Conservation (phyloP, 495 filamentous ascomycete genomes). For the Neurospora hispaniola region DNA sequence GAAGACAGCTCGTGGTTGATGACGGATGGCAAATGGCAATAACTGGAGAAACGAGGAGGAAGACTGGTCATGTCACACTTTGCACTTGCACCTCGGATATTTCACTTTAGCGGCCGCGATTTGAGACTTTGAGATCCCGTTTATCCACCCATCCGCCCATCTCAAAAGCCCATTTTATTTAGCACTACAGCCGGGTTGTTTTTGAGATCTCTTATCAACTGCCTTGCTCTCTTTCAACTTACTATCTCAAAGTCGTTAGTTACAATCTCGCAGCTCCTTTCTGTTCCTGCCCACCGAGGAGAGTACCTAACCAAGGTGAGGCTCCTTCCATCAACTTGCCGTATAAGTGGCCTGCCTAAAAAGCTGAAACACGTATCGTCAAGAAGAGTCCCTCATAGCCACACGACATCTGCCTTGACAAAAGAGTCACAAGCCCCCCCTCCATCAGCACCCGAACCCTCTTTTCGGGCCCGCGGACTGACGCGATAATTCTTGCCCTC, state of each 20-base stretch:
- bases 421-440: not conserved
- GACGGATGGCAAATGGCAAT: not conserved
- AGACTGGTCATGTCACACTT: constrained; percentile 7
- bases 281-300: not conserved
- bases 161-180: not conserved
- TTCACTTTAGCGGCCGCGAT: not conserved
- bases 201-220: not conserved
- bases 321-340: not conserved
- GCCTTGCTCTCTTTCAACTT: not conserved
- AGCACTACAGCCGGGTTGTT: not conserved
- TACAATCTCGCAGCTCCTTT: not conserved
- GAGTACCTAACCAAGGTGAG: not conserved
- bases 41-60: not conserved
- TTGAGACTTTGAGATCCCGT: not conserved
- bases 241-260: not conserved
- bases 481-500: not conserved
- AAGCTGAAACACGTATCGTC: not conserved
- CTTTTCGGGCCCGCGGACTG: not conserved
- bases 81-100: not conserved
- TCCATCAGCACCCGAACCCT: not conserved
- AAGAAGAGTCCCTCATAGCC: not conserved
- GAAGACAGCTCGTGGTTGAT: not conserved
- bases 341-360: not conserved
- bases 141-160: not conserved
- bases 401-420: not conserved